These are phyloP conservation scores for Domatiomyces catenatus DNA, from an alignment of 2,329 filamentous ascomycete genomes.

Conservation along the genomic window DNA sequence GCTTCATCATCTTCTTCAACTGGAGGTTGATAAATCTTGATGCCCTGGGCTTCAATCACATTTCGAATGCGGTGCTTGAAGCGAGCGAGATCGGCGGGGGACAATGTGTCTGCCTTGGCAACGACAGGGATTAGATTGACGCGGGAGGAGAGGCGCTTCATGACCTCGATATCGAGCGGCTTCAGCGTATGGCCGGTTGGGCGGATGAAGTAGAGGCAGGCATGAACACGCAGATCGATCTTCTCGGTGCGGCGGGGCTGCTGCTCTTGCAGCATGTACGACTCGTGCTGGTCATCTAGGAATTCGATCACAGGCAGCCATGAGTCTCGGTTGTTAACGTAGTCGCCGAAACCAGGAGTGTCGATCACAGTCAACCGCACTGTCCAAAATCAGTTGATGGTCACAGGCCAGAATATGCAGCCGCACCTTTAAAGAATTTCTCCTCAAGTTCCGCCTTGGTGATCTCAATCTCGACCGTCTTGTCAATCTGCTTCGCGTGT, in stretches of 20 bases:
- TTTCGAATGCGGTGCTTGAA: constrained; percentile 93
- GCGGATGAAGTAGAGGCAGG: constrained; percentile 97
- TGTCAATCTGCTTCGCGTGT: constrained; percentile 98
- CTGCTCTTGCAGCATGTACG: constrained; percentile 99
- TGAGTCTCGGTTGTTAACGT: constrained; percentile 99
- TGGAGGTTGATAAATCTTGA: constrained; percentile 98
- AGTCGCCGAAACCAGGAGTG: constrained; percentile 97
- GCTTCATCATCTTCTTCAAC: constrained; percentile 97
- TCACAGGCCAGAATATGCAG: no score
- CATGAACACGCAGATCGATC: constrained; percentile 97
- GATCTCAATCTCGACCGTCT: constrained; percentile 99
- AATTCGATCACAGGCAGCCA: constrained; percentile 99
- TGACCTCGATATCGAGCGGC: constrained; percentile 97
- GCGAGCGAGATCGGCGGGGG: constrained; percentile 72
- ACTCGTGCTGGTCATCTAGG: constrained; percentile 99
- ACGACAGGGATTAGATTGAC: constrained; percentile 98
- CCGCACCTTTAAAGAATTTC: constrained; percentile 98
- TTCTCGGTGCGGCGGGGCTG: constrained; percentile 96
- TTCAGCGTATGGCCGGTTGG: constrained; percentile 97
- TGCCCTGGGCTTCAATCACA: constrained; percentile 94
- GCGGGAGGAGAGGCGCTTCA: constrained; percentile 96
- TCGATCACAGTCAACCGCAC: constrained; percentile 98
- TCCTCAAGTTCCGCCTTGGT: constrained; percentile 99
- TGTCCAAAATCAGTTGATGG: constrained; percentile 26
- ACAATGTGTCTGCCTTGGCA: constrained; percentile 95